Evolutionary conservation across 306 rosid genomes (phyloP).

Genomic region (Lablab purpureus): DNA sequence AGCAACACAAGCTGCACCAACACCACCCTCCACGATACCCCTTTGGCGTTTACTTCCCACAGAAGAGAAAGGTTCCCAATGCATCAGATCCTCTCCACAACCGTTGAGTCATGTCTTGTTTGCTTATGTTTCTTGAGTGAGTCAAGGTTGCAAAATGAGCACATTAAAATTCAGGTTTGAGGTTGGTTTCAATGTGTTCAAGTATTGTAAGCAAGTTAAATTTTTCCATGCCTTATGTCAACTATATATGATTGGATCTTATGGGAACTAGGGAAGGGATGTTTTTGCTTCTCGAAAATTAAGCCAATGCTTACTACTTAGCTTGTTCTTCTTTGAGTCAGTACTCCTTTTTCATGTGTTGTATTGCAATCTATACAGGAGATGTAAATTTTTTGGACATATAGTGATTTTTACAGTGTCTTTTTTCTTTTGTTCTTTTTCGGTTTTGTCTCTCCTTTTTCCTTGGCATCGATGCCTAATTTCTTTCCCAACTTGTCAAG

Average conservation of each 20-base stretch:
- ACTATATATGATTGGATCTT: conserved; percentile 38
- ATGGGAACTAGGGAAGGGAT: not conserved
- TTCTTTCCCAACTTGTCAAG: not conserved
- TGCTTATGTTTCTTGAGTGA: conserved; percentile 26
- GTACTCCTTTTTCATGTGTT: conserved; percentile 17
- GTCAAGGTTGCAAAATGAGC: conserved; percentile 29
- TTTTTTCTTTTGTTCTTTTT: conserved; percentile 21
- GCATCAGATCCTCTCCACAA: conserved; percentile 97
- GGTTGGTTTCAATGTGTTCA: conserved; percentile 18
- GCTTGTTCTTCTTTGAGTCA: conserved; percentile 14
- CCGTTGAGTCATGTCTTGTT: conserved; percentile 57
- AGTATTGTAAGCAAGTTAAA: conserved; percentile 21
- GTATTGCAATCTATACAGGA: conserved; percentile 39
- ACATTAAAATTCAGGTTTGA: conserved; percentile 13
- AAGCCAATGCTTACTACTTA: conserved; percentile 24
- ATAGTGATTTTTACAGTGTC: conserved; percentile 33
- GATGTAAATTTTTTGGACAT: conserved; percentile 47
- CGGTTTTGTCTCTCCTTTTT: not conserved
- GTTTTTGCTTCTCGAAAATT: not conserved
- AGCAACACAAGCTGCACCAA: conserved; percentile 38
- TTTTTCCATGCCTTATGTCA: conserved; percentile 42
- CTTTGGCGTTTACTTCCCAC: conserved; percentile 57
- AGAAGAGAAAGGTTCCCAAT: conserved; percentile 86
- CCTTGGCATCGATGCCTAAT: conserved; percentile 1
- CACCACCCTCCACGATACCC: conserved; percentile 41